phyloP scores from a whole-genome alignment of 176 grass and related monocot genomes.

The Stipa capillata region DNA sequence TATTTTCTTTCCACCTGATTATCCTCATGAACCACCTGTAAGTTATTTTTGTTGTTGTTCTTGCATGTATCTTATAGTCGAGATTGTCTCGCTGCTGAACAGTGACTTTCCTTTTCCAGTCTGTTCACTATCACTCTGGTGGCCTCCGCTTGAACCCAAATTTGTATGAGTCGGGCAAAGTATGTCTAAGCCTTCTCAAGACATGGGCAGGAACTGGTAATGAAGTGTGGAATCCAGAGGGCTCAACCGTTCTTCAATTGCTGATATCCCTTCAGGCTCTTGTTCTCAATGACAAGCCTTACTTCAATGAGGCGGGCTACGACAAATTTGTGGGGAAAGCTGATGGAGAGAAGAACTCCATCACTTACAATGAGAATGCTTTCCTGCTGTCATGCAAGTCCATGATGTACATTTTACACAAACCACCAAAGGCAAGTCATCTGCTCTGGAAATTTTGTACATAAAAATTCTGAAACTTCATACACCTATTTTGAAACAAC shows the following conservation, averaged over 20 bases:
- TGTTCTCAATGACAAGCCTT: slow-evolving; percentile 96
- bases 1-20: slow-evolving; percentile 84
- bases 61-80: not conserved
- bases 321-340: slow-evolving; percentile 91
- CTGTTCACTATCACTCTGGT: slow-evolving; percentile 85
- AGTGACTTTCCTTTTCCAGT: slow-evolving; percentile 28
- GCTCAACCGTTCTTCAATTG: slow-evolving; percentile 83
- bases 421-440: slow-evolving; percentile 78
- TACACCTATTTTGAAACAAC: not conserved
- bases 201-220: slow-evolving; percentile 82
- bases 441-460: not conserved
- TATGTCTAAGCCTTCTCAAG: slow-evolving; percentile 95
- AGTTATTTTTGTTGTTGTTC: slow-evolving; percentile 23
- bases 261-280: slow-evolving; percentile 92
- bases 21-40: slow-evolving; percentile 92
- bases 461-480: not conserved
- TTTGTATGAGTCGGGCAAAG: slow-evolving; percentile 91
- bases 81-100: not conserved
- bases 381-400: slow-evolving; percentile 90
- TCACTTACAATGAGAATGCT: slow-evolving; percentile 96
- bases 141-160: slow-evolving; percentile 94
- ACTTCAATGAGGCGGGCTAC: slow-evolving; percentile 94
- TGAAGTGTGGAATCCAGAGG: slow-evolving; percentile 83
- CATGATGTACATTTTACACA: slow-evolving; percentile 73
- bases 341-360: slow-evolving; percentile 89